phyloP scores from a whole-genome alignment of 768 basidiomycete genomes.

The Trametes cubensis region DNA sequence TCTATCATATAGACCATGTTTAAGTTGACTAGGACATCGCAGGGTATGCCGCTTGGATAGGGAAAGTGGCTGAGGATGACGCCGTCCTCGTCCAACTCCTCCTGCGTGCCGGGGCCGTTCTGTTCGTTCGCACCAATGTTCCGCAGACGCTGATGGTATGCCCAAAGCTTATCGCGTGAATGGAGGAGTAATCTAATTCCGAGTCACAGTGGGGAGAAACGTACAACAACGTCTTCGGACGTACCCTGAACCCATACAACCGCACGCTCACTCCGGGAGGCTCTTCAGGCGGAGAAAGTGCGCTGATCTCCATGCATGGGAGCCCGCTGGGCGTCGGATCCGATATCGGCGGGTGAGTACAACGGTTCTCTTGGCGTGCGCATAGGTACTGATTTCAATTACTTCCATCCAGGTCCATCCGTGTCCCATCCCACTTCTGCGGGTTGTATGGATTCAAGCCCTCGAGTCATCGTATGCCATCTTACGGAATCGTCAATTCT shows the following conservation, averaged over 20 bases:
- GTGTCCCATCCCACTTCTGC: conserved; percentile 66
- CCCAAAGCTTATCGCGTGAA: neutral
- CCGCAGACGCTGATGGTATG: conserved; percentile 40
- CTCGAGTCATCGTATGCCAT: conserved; percentile 70
- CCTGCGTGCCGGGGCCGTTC: conserved; percentile 50
- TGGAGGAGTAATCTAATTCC: neutral
- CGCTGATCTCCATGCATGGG: conserved; percentile 59
- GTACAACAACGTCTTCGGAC: conserved; percentile 41
- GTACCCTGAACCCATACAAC: conserved; percentile 46
- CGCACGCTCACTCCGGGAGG: conserved; percentile 47
- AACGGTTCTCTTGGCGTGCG: neutral
- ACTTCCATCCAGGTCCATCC: conserved; percentile 50
- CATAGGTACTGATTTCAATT: conserved; percentile 6
- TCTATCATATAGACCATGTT: neutral
- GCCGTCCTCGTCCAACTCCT: conserved; percentile 53
- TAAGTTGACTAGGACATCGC: neutral
- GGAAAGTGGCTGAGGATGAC: conserved; percentile 46
- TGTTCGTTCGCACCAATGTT: conserved; percentile 24
- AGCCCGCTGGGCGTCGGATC: conserved; percentile 67
- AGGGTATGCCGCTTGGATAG: conserved; percentile 58
- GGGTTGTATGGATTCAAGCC: conserved; percentile 71
- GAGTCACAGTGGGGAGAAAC: conserved; percentile 50
- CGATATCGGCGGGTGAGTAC: conserved; percentile 70
- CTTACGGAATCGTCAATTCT: conserved; percentile 61
- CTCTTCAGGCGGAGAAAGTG: conserved; percentile 84